Evolutionary conservation across 164 flowering plant genomes (phyloP).

Genomic region (Dillenia turbinata): DNA sequence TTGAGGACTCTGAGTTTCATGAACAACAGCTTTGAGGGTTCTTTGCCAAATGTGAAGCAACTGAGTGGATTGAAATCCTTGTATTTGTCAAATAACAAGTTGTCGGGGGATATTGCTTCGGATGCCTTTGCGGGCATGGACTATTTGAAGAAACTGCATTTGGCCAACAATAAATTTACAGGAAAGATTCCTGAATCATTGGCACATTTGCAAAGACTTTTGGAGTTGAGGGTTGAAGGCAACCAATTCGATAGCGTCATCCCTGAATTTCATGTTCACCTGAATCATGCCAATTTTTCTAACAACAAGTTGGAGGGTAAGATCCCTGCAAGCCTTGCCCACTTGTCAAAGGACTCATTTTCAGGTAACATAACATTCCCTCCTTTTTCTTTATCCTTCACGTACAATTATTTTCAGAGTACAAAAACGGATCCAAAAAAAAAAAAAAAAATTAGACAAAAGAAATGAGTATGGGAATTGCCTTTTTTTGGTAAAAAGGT

Average conservation of each 20-base stretch:
- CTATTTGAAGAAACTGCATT: slow-evolving; percentile 36
- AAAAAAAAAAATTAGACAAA: no score
- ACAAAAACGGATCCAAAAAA: no score
- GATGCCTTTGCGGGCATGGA: slow-evolving; percentile 30
- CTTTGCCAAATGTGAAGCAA: slow-evolving; percentile 24
- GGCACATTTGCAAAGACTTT: slow-evolving; percentile 19
- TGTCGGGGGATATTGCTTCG: slow-evolving; percentile 28
- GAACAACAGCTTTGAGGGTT: slow-evolving; percentile 35
- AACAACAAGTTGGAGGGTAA: slow-evolving; percentile 36
- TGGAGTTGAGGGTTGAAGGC: slow-evolving; percentile 37
- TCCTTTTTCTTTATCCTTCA: no score
- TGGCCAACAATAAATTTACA: slow-evolving; percentile 30
- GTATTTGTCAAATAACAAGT: slow-evolving; percentile 37
- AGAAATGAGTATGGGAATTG: no score
- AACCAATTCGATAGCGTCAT: slow-evolving; percentile 44
- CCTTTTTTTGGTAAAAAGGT: no score
- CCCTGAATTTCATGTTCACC: slow-evolving; percentile 25
- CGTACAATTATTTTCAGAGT: no score
- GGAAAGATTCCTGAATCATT: slow-evolving; percentile 45
- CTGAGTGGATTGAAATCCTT: slow-evolving; percentile 24
- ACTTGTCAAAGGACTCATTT: slow-evolving; percentile 22
- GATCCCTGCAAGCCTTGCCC: slow-evolving; percentile 30
- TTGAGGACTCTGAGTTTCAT: slow-evolving; percentile 50
- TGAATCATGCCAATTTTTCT: slow-evolving; percentile 25
- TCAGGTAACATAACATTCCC: slow-evolving; percentile 16